phyloP scores from a whole-genome alignment of 1,284 basidiomycete species.

The Rhodotorula sp. region DNA sequence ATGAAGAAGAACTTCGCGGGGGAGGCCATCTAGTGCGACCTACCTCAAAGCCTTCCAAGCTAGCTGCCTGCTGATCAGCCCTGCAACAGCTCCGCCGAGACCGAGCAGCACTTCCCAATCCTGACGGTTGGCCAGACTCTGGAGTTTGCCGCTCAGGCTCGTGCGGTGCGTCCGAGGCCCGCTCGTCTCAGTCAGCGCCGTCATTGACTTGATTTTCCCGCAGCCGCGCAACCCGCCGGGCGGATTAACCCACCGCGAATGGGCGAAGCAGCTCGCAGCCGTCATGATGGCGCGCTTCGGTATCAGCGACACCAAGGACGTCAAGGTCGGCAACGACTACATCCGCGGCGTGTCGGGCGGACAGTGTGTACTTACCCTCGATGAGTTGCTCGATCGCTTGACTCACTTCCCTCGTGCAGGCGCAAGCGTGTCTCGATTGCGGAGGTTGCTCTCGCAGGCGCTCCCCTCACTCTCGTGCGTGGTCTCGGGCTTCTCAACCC shows the following conservation, averaged over 20 bases:
- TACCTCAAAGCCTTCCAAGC: no score
- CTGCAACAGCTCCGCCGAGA: slow-evolving; percentile 51
- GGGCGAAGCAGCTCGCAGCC: slow-evolving; percentile 26
- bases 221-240: slow-evolving; percentile 16
- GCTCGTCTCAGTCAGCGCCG: not conserved
- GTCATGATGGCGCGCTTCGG: slow-evolving; percentile 43
- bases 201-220: not conserved
- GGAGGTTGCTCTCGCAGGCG: slow-evolving; percentile 56
- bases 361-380: slow-evolving; percentile 28
- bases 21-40: slow-evolving; percentile 52
- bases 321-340: slow-evolving; percentile 59
- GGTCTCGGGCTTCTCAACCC: not conserved
- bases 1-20: slow-evolving; percentile 52
- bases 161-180: not conserved
- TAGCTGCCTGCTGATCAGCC: not conserved
- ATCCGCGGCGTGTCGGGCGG: slow-evolving; percentile 64
- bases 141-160: slow-evolving; percentile 52
- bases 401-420: slow-evolving; percentile 45
- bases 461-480: slow-evolving; percentile 13
- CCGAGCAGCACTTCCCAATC: slow-evolving; percentile 62
- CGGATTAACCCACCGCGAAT: slow-evolving; percentile 25
- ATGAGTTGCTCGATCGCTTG: slow-evolving; percentile 8
- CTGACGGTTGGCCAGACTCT: slow-evolving; percentile 63
- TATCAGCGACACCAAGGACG: slow-evolving; percentile 59
- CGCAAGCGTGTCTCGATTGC: slow-evolving; percentile 63